These are phyloP conservation scores for Auriscalpium orientale DNA, from an alignment of 768 basidiomycete genomes.

Conservation along the genomic window DNA sequence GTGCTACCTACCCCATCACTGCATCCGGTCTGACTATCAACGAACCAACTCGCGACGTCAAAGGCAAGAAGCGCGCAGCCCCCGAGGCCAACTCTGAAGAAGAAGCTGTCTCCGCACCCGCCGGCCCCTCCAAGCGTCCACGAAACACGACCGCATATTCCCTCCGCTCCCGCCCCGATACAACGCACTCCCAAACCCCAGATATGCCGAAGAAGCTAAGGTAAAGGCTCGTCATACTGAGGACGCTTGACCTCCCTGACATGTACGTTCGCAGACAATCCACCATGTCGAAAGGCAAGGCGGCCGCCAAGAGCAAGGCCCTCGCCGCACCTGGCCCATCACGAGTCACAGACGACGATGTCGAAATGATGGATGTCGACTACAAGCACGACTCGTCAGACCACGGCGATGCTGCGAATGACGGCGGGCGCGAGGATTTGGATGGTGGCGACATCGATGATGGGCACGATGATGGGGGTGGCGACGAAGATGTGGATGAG, in stretches of 20 bases:
- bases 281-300: conserved; percentile 29
- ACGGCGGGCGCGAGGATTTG: conserved; percentile 38
- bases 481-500: conserved; percentile 26
- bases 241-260: not conserved
- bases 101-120: conserved; percentile 40
- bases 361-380: conserved; percentile 69
- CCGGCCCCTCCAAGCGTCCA: conserved; percentile 54
- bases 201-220: conserved; percentile 75
- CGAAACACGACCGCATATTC: conserved; percentile 51
- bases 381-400: conserved; percentile 42
- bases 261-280: conserved; percentile 36
- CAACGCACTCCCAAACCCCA: conserved; percentile 30
- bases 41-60: conserved; percentile 68
- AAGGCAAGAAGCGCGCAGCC: conserved; percentile 90
- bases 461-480: conserved; percentile 28
- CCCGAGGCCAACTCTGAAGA: conserved; percentile 65
- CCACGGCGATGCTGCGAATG: conserved; percentile 36
- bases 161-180: conserved; percentile 50
- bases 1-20: conserved; percentile 39
- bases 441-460: conserved; percentile 43
- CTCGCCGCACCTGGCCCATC: conserved; percentile 59
- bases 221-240: conserved; percentile 27
- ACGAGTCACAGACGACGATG: conserved; percentile 58
- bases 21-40: conserved; percentile 51
- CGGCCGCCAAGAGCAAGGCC: conserved; percentile 43